A percentile compares a stretch with the other conserved stretches of the same genome.
phyloP scores from a whole-genome alignment of 2,329 filamentous ascomycete species.

The Calycina marina region DNA sequence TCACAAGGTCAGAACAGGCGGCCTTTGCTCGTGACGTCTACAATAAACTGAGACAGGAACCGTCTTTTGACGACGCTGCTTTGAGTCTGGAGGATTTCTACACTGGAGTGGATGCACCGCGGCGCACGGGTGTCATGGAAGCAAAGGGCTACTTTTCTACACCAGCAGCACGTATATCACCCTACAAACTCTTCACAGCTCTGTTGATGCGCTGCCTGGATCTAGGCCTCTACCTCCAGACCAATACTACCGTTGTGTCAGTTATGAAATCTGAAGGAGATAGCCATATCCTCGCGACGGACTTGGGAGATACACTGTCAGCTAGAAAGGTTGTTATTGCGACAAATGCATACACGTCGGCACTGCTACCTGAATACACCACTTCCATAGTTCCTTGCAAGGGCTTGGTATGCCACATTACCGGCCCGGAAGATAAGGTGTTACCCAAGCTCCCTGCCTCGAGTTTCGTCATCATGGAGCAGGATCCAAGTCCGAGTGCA shows the following conservation, averaged over 20 bases:
- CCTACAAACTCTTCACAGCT: conserved; percentile 43
- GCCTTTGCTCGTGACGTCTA: background rate
- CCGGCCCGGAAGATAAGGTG: conserved; percentile 13
- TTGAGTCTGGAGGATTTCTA: background rate
- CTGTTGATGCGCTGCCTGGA: conserved; percentile 33
- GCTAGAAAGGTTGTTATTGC: conserved; percentile 45
- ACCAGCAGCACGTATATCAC: conserved; percentile 27
- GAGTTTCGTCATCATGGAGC: conserved; percentile 8
- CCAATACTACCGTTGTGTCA: conserved; percentile 31
- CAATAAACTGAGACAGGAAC: background rate
- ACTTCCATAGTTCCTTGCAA: conserved; percentile 47
- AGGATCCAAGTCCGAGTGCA: conserved; percentile 12
- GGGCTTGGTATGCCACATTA: conserved; percentile 27
- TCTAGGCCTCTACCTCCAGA: conserved; percentile 34
- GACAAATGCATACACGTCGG: conserved; percentile 52
- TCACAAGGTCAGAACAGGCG: conserved; percentile 19
- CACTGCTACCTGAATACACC: conserved; percentile 41
- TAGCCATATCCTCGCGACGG: conserved; percentile 32
- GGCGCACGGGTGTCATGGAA: conserved; percentile 8
- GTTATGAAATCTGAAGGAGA: conserved; percentile 11
- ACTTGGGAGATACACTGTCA: conserved; percentile 35
- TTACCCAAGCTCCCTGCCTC: too few relatives aligned
- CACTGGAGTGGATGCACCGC: background rate
- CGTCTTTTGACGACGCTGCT: background rate
- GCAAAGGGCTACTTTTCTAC: conserved; percentile 9